phyloP scores from a whole-genome alignment of 495 filamentous ascomycete genomes.

The Penicillium coffeae region DNA sequence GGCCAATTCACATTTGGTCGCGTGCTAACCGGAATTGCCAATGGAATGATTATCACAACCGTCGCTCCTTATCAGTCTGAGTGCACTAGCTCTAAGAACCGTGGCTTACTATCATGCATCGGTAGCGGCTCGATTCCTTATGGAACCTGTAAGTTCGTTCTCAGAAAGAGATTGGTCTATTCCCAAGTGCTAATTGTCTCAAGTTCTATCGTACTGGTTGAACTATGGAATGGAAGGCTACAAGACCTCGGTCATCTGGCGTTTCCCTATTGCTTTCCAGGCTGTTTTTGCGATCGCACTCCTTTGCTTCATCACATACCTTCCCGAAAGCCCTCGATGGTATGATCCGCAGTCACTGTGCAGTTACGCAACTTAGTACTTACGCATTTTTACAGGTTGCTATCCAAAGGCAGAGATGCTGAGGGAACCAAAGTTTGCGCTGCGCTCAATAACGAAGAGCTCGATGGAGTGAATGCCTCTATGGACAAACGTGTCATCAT shows the following conservation, averaged over 20 bases:
- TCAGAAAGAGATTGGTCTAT: too few species aligned
- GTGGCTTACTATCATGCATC: slow-evolving; percentile 1
- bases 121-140: slow-evolving; percentile 1
- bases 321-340: slow-evolving; percentile 60
- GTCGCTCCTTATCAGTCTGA: slow-evolving; percentile 68
- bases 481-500: too few species aligned
- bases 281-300: slow-evolving; percentile 52
- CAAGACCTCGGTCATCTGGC: slow-evolving; percentile 45
- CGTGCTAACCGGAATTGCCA: slow-evolving; percentile 64
- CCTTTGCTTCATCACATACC: slow-evolving; percentile 50
- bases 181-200: too few species aligned
- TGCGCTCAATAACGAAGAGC: too few species aligned
- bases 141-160: slow-evolving; percentile 1
- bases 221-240: slow-evolving; percentile 55
- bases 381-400: slow-evolving; percentile 10
- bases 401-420: slow-evolving; percentile 56
- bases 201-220: slow-evolving; percentile 42
- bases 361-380: slow-evolving; percentile 39
- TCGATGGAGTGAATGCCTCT: too few species aligned
- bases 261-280: slow-evolving; percentile 54
- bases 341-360: slow-evolving; percentile 44
- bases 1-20: slow-evolving; percentile 68
- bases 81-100: slow-evolving; percentile 1
- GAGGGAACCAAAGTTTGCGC: slow-evolving; percentile 29
- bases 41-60: slow-evolving; percentile 66